Base-by-base conservation (phyloP, 1,139 yeast species). In the Taphrina communis region DNA sequence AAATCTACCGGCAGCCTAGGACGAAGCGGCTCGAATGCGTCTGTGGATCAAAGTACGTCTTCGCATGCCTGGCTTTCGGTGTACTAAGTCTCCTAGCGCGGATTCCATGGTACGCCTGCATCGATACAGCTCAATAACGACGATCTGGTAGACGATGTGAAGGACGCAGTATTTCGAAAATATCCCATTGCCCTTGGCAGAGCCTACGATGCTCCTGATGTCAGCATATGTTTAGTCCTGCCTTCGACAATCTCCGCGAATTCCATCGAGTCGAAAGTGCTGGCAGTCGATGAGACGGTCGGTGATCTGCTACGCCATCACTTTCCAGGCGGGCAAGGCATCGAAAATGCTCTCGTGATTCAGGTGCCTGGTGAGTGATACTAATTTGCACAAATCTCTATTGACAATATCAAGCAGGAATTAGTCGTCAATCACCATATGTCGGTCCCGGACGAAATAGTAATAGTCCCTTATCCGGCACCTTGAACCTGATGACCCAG, bases 181-280 rank as follows among this genome's bases (percentile, higher is more conserved):
- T 90, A 85, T 74, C 95, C 96, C 12, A 87, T 87, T 52, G 81
- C 91, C 0, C 78, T 90, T 67, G 94, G 87, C 0, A 78, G 83
- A 60, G 76, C 78, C 19, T 84, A 81, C 70, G 96, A 90, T 75
- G 90, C 94, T 0, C 88, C 95, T 0, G 96, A 90, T 73, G 75
- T 85, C 70, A 73, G 75, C 59, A 69, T 77, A 70, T 25, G 12
- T 69, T 68, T 35, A 36, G 66, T 62, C 53, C 3, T 48, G 35
- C 52, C 70, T 11, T 51, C 59, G 19, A 41, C 62, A 14, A 41
- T 68, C 38, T 56, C 57, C 61, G 25, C 72, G 51, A 63, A 41
- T 52, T 70, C 70, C 35, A 67, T 68, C n/a, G 72, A 69, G 14
- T 73, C 72, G 17, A 56, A 77, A 4, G 77, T 78, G n/a, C 76